Evolutionary conservation across 2,329 filamentous ascomycete species (phyloP), one percentile per base, ranked within the genome.

Genomic region (Rutstroemia sp.): DNA sequence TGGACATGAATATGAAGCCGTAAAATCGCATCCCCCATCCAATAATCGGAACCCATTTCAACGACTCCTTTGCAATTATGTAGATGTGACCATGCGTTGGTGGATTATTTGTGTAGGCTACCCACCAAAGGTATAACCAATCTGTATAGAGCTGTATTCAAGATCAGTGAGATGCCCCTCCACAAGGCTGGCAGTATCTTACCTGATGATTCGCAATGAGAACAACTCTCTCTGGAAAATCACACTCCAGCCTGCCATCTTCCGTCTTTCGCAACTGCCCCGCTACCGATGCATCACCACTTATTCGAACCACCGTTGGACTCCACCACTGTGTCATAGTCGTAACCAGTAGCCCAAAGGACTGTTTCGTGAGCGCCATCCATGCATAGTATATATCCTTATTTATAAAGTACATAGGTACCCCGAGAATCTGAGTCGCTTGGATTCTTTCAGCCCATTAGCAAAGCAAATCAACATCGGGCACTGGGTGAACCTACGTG

Each of bases 81-180:
- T 90, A 95, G 66, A 95, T 79, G 68, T 90, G 87, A 10, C 91
- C 90, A 65, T 94, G 88, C 82, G 90, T 89, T 53, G 80, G 79
- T 57, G 87, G 88, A 2, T 65, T 70, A 67, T 85, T 86, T 25
- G 88, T 89, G 66, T 95, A 95, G n/a, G 85, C 88, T 25, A 90
- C 85, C 90, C 90, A 95, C 90, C 90, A 95, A 7, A 95, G 80
- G 69, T 95, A 95, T 8, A 95, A 73, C 90, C 89, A 95, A 72
- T 95, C 89, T 8, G 89, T 92, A 69, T 95, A 95, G 52, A 95
- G 84, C 80, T 80, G 62, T 23, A 23, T 10, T 1, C 25, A 14
- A 46, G 36, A 62, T 67, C 58, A 69, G 67, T 48, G 57, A 21
- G 4, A 36, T 27, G 14, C 19, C 46, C 9, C 50, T 5, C 21